Evolutionary conservation across 495 filamentous ascomycete genomes (phyloP).

Genomic region (Bacidia gigantensis): DNA sequence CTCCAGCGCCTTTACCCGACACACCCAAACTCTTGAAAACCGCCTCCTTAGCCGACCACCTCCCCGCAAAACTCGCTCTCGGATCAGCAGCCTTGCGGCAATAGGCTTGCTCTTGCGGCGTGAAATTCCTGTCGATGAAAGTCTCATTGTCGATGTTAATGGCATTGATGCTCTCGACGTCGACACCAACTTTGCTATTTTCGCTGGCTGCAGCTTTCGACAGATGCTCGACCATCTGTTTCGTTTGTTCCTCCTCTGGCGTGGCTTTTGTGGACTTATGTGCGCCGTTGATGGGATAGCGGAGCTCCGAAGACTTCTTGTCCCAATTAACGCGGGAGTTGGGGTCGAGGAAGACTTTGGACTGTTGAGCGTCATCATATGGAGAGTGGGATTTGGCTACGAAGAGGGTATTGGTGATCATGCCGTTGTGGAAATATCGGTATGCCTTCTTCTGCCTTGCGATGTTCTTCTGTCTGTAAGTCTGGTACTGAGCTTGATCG

Average conservation of each 20-base stretch:
- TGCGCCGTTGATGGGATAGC: constrained; percentile 37
- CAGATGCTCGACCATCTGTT: constrained; percentile 63
- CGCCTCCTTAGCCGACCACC: constrained; percentile 96
- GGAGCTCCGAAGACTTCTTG: constrained; percentile 67
- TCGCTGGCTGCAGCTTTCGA: constrained; percentile 55
- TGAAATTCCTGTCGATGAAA: constrained; percentile 94
- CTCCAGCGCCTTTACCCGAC: constrained; percentile 72
- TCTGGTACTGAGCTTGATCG: constrained; percentile 65
- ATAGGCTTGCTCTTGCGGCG: constrained; percentile 63
- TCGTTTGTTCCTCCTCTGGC: constrained; percentile 46
- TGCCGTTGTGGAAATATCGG: constrained; percentile 90
- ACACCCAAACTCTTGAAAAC: constrained; percentile 97
- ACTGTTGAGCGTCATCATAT: constrained; percentile 77
- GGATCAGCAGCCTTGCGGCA: constrained; percentile 65
- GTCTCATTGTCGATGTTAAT: constrained; percentile 88
- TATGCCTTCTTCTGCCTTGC: constrained; percentile 96
- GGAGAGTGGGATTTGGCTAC: constrained; percentile 84
- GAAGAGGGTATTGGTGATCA: constrained; percentile 96
- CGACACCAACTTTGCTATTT: constrained; percentile 80
- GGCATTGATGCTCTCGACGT: constrained; percentile 72
- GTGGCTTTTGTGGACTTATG: constrained; percentile 43
- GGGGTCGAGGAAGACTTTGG: constrained; percentile 87
- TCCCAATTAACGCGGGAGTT: constrained; percentile 71
- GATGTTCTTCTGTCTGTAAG: constrained; percentile 77
- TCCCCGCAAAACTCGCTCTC: constrained; percentile 76